These are phyloP conservation scores for Penicillium antarcticum DNA, from an alignment of 495 filamentous ascomycete species.

Conservation along the genomic window DNA sequence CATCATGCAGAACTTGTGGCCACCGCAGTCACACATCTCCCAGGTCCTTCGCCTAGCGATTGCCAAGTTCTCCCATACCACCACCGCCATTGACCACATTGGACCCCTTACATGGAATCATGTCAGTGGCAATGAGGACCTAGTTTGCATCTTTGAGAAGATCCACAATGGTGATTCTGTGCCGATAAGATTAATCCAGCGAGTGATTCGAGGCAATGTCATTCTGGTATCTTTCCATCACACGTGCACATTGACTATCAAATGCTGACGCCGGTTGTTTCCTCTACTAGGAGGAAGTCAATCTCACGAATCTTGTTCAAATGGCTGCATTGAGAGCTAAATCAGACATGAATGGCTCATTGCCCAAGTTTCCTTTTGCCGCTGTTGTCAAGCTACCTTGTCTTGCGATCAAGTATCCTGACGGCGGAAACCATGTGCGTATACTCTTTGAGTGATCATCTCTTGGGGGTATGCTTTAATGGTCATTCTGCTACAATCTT, in stretches of 20 bases:
- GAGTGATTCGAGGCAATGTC: conserved; percentile 22
- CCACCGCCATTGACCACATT: conserved; percentile 26
- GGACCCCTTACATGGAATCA: conserved; percentile 40
- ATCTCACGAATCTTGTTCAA: conserved; percentile 25
- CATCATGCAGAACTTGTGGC: background rate
- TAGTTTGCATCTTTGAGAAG: conserved; percentile 30
- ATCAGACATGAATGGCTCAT: conserved; percentile 1
- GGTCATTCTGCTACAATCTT: background rate
- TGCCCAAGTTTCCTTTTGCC: conserved; percentile 27
- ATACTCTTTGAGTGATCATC: background rate
- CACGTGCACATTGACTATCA: background rate
- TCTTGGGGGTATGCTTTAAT: background rate
- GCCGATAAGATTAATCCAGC: conserved; percentile 18
- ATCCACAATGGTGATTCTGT: background rate
- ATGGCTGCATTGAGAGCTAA: conserved; percentile 13
- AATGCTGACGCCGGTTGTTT: background rate
- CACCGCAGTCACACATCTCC: background rate
- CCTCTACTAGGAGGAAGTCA: conserved; percentile 32
- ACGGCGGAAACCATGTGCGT: conserved; percentile 13
- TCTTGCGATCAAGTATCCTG: conserved; percentile 41
- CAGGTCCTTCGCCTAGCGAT: conserved; percentile 27
- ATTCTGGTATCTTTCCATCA: conserved; percentile 24
- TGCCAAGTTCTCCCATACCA: conserved; percentile 44
- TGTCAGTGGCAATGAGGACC: conserved; percentile 29
- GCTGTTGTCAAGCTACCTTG: conserved; percentile 44